These are phyloP conservation scores for Schizothecium vesticola DNA, from an alignment of 495 filamentous ascomycete species.

Conservation along the genomic window DNA sequence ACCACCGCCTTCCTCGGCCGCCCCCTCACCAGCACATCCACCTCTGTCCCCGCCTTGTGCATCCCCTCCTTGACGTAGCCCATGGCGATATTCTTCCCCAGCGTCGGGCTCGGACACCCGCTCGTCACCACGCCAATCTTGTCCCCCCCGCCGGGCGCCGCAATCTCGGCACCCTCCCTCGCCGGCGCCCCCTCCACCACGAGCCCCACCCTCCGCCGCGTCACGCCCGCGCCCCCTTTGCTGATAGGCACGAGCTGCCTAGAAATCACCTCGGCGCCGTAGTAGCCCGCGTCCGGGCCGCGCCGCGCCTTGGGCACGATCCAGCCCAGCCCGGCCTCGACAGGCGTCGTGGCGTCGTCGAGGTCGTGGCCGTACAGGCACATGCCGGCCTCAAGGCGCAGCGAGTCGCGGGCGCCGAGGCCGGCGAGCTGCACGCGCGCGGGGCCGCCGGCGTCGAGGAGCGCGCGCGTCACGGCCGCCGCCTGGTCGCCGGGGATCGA, in stretches of 20 bases:
- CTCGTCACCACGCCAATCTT: slow-evolving; percentile 69
- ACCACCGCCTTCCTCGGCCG: slow-evolving; percentile 74
- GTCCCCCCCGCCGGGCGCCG: slow-evolving; percentile 45
- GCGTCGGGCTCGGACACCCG: slow-evolving; percentile 79
- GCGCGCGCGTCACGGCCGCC: slow-evolving; percentile 49
- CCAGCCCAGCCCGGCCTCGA: slow-evolving; percentile 79
- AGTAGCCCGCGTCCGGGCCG: slow-evolving; percentile 54
- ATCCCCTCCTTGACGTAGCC: slow-evolving; percentile 78
- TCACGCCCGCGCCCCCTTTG: slow-evolving; percentile 61
- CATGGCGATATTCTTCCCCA: slow-evolving; percentile 92
- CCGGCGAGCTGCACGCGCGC: slow-evolving; percentile 73
- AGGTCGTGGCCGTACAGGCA: slow-evolving; percentile 98
- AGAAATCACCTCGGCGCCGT: slow-evolving; percentile 69
- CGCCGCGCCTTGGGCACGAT: slow-evolving; percentile 75
- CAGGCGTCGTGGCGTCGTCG: slow-evolving; percentile 81
- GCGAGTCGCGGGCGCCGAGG: slow-evolving; percentile 82
- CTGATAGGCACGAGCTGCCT: slow-evolving; percentile 62
- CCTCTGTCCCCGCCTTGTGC: slow-evolving; percentile 82
- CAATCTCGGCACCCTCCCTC: slow-evolving; percentile 78
- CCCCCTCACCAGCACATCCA: slow-evolving; percentile 75
- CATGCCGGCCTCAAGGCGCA: slow-evolving; percentile 94
- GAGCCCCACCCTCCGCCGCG: slow-evolving; percentile 71
- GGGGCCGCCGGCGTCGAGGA: slow-evolving; percentile 56
- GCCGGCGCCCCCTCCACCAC: slow-evolving; percentile 83
- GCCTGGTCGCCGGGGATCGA: slow-evolving; percentile 63